These are phyloP conservation scores for Candida suzukii DNA, from an alignment of 805 yeast species.

Conservation along the genomic window DNA sequence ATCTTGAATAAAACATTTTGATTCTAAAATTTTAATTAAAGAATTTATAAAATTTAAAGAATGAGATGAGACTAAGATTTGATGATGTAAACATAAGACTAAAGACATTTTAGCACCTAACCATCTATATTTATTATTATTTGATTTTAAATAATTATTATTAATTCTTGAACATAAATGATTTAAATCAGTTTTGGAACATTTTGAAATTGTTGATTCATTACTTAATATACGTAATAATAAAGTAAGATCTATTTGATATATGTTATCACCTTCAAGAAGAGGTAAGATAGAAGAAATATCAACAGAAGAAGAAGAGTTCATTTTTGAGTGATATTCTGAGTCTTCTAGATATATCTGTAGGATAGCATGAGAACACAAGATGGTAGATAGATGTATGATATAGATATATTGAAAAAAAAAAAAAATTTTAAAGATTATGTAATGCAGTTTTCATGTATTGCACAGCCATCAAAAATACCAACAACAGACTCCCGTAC, in stretches of 20 bases:
- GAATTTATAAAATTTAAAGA: slow-evolving; percentile 33
- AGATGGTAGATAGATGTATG: too few relatives aligned
- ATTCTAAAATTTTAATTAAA: slow-evolving; percentile 33
- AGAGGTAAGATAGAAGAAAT: slow-evolving; percentile 19
- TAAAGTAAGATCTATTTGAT: slow-evolving; percentile 14
- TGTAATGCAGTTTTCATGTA: too few relatives aligned
- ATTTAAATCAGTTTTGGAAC: slow-evolving; percentile 42
- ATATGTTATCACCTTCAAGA: slow-evolving; percentile 17
- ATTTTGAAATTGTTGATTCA: slow-evolving; percentile 27
- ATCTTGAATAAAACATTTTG: slow-evolving; percentile 28
- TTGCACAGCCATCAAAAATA: too few relatives aligned
- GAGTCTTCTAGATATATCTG: too few relatives aligned
- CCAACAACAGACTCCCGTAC: too few relatives aligned
- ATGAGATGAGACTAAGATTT: slow-evolving; percentile 31
- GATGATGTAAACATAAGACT: slow-evolving; percentile 31
- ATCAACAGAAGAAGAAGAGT: neutral
- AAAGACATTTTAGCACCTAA: slow-evolving; percentile 48
- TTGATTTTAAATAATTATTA: slow-evolving; percentile 40
- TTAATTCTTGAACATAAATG: slow-evolving; percentile 40
- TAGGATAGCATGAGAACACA: too few relatives aligned
- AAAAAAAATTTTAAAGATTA: too few relatives aligned
- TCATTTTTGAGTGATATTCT: too few relatives aligned
- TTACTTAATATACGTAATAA: slow-evolving; percentile 18
- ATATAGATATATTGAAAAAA: too few relatives aligned
- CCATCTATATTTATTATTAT: slow-evolving; percentile 44